Base-by-base conservation (phyloP, 2,329 filamentous ascomycete species). In the Phaeosphaeriaceae sp. region DNA sequence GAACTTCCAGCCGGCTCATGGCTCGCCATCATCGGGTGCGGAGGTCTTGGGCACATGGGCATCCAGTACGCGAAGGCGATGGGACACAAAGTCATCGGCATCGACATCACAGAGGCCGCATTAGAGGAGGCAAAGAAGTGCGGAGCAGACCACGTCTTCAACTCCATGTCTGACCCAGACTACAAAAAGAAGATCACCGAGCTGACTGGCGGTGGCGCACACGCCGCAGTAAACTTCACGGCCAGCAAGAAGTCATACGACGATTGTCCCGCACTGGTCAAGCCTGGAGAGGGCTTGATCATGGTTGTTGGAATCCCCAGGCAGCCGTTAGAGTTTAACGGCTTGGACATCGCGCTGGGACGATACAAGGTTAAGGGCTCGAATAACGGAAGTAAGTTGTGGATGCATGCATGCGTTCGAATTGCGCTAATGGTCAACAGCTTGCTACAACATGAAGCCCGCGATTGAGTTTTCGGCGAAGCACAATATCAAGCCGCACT, bases 251-350 rank as follows among this genome's bases (percentile, higher is more conserved):
- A 69, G 54, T 69, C 70, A 1, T 76, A 76, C 47, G 72, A 75
- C 51, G 73, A 73, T 41, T 69, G 68, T 48, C 73, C 73, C 4
- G 62, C 67, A 7, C 69, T 76, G 42, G 66, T 75, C 50, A 70
- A 61, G 50, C 62, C 71, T 15, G 73, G 70, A 5, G 54, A 64
- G 33, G 71, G 73, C n/a, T 58, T 72, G 11, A 62, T 75, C 11
- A 76, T 76, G 73, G 67, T 75, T 1, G 72, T 75, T 9, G 73
- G 73, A 3, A 76, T 76, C 54, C 73, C 73, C 7, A 56, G 60
- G 33, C 60, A 75, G 48, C 71, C 73, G 20, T 24, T 76, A 1
- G 57, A 71, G 48, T 66, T 76, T 33, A 76, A 73, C 55, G 73
- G 65, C 1, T 36, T 76, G 48, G 73, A 75, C 53, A 68, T 76